Percentiles rank a stretch among this genome's conserved stretches.
Evolutionary conservation across 73 alveolate genomes (phyloP).

Genomic region (Tetrahymena elliotti): DNA sequence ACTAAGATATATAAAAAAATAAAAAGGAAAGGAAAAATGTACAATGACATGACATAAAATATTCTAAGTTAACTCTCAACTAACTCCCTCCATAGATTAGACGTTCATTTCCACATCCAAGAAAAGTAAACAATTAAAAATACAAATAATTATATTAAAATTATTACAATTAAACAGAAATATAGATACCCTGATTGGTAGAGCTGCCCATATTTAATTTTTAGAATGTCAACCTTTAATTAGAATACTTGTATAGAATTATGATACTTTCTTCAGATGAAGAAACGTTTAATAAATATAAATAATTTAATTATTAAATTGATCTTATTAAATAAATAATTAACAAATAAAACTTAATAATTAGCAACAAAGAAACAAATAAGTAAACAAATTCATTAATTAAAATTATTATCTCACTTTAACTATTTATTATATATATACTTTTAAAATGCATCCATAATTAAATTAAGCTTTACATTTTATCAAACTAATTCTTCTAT

Average conservation of each 20-base stretch:
- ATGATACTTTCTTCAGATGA: constrained; percentile 77
- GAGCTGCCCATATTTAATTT: constrained; percentile 96
- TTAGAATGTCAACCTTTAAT: constrained; percentile 84
- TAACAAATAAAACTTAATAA: too few species aligned
- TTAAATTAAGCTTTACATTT: too few species aligned
- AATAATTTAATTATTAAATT: too few species aligned
- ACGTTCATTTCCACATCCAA: constrained; percentile 85
- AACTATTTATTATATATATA: too few species aligned
- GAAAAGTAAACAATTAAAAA: constrained; percentile 50
- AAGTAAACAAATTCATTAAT: too few species aligned
- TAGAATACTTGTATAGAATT: constrained; percentile 80
- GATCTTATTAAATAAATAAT: too few species aligned
- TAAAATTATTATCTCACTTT: too few species aligned
- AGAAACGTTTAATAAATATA: neutral
- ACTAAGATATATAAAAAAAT: neutral
- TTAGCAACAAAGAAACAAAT: too few species aligned
- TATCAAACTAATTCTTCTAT: too few species aligned
- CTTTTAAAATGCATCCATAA: too few species aligned
- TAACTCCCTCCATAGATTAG: constrained; percentile 75
- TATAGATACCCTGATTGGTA: constrained; percentile 95
- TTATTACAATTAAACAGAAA: constrained; percentile 14
- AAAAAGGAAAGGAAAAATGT: constrained; percentile 70
- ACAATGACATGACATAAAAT: constrained; percentile 86
- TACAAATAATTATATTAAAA: neutral
- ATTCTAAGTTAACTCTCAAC: constrained; percentile 62